These are phyloP conservation scores for Aspergillus cejpii DNA, from an alignment of 2,329 filamentous ascomycete species.

Conservation along the genomic window DNA sequence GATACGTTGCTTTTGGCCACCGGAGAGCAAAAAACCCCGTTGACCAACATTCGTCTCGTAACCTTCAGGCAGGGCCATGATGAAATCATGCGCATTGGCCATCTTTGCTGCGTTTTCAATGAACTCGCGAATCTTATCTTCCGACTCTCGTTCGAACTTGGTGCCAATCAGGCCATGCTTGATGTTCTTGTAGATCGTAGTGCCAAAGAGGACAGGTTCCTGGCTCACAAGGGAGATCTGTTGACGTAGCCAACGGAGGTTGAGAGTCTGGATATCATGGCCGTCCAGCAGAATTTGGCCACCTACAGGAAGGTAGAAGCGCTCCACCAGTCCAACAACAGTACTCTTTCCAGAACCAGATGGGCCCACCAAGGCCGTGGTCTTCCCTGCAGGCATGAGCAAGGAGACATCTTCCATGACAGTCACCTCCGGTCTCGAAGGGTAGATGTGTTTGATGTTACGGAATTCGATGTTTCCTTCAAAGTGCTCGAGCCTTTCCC, in stretches of 20 bases:
- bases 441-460: slow-evolving; percentile 87
- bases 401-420: slow-evolving; percentile 82
- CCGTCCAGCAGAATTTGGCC: slow-evolving; percentile 77
- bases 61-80: slow-evolving; percentile 70
- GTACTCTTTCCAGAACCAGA: slow-evolving; percentile 94
- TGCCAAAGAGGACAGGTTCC: slow-evolving; percentile 84
- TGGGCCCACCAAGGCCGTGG: slow-evolving; percentile 85
- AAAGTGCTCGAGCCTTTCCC: slow-evolving; percentile 65
- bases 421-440: slow-evolving; percentile 79
- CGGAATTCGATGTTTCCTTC: slow-evolving; percentile 73
- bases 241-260: slow-evolving; percentile 83
- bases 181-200: slow-evolving; percentile 85
- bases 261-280: slow-evolving; percentile 70
- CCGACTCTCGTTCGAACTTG: slow-evolving; percentile 58
- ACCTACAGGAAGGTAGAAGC: slow-evolving; percentile 85
- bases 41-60: slow-evolving; percentile 96
- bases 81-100: slow-evolving; percentile 92
- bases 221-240: slow-evolving; percentile 91
- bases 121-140: slow-evolving; percentile 62
- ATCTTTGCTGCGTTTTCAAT: slow-evolving; percentile 77
- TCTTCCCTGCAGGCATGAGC: slow-evolving; percentile 77
- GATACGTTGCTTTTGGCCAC: slow-evolving; percentile 94
- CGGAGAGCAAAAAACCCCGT: slow-evolving; percentile 82
- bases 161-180: slow-evolving; percentile 85
- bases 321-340: slow-evolving; percentile 84